Base-by-base conservation (phyloP, 208 protist species). In the Leishmania tarentolae region DNA sequence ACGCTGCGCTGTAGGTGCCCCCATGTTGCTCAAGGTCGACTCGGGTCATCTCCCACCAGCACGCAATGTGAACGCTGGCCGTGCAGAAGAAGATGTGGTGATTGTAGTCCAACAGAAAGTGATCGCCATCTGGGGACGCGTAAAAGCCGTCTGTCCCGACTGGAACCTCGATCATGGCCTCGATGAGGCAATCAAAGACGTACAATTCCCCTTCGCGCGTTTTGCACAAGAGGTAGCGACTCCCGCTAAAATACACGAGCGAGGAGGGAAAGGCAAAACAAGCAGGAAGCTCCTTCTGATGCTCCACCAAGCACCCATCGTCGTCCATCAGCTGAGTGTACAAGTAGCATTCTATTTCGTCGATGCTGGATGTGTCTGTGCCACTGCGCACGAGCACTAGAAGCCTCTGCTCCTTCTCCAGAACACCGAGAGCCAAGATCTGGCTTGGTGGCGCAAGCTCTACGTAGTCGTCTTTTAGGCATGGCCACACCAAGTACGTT, bases 221-320 rank as follows among this genome's bases (percentile, higher is more conserved):
- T 47, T 78, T 90, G 82, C 90, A 91, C 19, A 85, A 47, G 44
- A 95, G 86, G 78, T 90, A 94, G 17, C 87, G 90, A 57, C 87
- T 79, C 8, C 92, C 90, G 46, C 87, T 77, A 77, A 95, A 93
- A 1, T 72, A 73, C 5, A 91, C 79, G 15, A 85, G 77, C 24
- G 90, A 93, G 17, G 86, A 85, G 9, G 80, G 57, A 4, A 68
- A 75, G 15, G 79, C 88, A 73, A 92, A 95, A 68, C 73, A 78
- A 24, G 56, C 59, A 1, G 90, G 92, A n/a, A 94, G 75, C 56
- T 93, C 86, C 52, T 83, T 85, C n/a, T 86, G 80, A 37, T 83
- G 79, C 61, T 89, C 86, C 42, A 63, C 75, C 42, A 83, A 50
- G 31, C 59, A 68, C 19, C 76, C 83, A 40, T 85, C 72, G 1